Evolutionary conservation across 2,329 filamentous ascomycete genomes (phyloP), one percentile per base, ranked within the genome.

Genomic region (Cryphonectria naterciae): DNA sequence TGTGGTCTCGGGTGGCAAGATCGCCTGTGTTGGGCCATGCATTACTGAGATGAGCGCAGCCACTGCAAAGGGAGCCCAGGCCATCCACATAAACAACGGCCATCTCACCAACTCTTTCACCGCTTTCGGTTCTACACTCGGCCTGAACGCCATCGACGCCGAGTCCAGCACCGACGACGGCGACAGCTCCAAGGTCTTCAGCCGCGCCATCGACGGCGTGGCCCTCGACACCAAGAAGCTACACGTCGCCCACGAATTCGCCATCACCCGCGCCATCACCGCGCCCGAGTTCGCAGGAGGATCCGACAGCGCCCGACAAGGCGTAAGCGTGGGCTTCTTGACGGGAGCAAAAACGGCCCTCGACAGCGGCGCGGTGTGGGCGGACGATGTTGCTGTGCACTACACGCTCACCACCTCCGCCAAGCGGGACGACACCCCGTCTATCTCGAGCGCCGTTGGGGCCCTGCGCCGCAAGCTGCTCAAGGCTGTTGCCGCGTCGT

Each of bases 121-220:
- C 3, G 88, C 87, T 1, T 87, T 91, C 41, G 89, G 86, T 1
- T 87, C 88, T 4, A 81, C 81, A 1, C 79, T 93, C 0, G 91
- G 91, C 0, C 83, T 93, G 8, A 87, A 87, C 73, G 89, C 88
- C 68, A 92, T 93, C 68, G 85, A 87, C 70, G 83, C 83, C 5
- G 91, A 92, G 73, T 76, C 80, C 10, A 80, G 81, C 62, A 87
- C 85, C 0, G 86, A 88, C 73, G 88, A 88, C 71, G 87, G 87
- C 1, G 76, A 77, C 1, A 83, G 80, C 70, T 78, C 79, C 0
- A 77, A 82, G 0, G 76, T 81, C 7, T 91, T 91, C 75, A 88
- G 86, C 62, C 85, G 89, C 15, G 90, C 86, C 10, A 79, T 88
- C 5, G 87, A 90, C 74, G 88, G 87, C 0, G 83, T 89, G 5